Evolutionary conservation across 2,329 filamentous ascomycete species (phyloP), one percentile per base, ranked within the genome.

Genomic region (Nannizziopsis barbatae): DNA sequence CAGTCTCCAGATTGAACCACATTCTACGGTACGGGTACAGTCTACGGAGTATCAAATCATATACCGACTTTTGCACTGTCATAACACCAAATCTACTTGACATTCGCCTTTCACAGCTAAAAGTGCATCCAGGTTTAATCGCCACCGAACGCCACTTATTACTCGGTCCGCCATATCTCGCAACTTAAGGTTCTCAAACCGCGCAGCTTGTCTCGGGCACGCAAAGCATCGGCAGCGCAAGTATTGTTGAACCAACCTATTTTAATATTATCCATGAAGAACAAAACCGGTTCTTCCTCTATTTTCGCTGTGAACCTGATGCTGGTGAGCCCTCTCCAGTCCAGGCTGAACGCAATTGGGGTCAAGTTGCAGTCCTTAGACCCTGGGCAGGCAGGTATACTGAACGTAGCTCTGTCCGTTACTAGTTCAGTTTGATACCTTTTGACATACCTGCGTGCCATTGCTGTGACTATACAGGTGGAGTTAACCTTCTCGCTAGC

Each of bases 191-290:
- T 27, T 27, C 22, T 27, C 4, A 27, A 27, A 27, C 22, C 22
- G 22, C 22, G 22, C 22, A 27, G 3, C 22, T 7, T 27, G 22
- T 27, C 22, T 10, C 20, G 22, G 2, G n/a, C 20, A 8, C 53
- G 53, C 38, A 50, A 14, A 32, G 45, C 27, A 11, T 67, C 73
- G 45, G 74, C 72, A 32, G 61, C 64, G 53, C 73, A 76, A 36
- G 62, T 71, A 52, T 70, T 70, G 60, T 76, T 70, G 49, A 61
- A 66, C 74, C 74, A 76, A 37, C 63, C 66, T 57, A 75, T 57
- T 40, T 64, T 53, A 49, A 76, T 56, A 50, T 72, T 65, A 53
- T 75, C 74, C 61, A 75, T 62, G 49, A 58, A 63, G 61, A 74
- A 71, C 55, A 68, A 71, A 22, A 64, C 57, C 49, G 65, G 58